These are phyloP conservation scores for Alternaria brassicicola DNA, from an alignment of 2,329 filamentous ascomycete species.

Conservation along the genomic window DNA sequence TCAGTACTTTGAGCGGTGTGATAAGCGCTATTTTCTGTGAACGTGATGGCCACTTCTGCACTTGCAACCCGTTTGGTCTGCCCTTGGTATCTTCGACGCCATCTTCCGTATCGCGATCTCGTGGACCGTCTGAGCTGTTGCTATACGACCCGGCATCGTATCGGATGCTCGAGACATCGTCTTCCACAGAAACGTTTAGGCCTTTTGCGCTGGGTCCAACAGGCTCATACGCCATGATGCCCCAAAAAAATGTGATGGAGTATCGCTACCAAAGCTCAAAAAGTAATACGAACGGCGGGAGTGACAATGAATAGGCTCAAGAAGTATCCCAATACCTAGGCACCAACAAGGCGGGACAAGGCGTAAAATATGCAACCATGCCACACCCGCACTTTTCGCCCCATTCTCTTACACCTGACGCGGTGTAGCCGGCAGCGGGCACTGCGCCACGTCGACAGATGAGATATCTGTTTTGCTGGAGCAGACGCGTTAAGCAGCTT, in stretches of 20 bases:
- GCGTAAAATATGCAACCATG: background rate
- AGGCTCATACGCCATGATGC: slow-evolving; percentile 6
- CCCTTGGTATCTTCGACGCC: background rate
- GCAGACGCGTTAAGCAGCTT: background rate
- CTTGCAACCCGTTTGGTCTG: background rate
- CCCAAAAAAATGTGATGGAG: too few relatives aligned
- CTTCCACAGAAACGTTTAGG: background rate
- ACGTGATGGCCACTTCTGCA: slow-evolving; percentile 21
- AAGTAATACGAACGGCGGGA: background rate
- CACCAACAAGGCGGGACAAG: background rate
- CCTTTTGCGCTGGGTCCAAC: background rate
- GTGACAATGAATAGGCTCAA: background rate
- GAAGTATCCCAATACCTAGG: background rate
- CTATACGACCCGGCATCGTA: slow-evolving; percentile 11
- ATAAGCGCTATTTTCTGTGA: slow-evolving; percentile 26
- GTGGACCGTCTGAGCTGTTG: slow-evolving; percentile 4
- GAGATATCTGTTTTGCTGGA: background rate
- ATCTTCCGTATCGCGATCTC: background rate
- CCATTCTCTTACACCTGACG: background rate
- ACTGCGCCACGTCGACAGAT: background rate
- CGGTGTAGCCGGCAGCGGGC: background rate
- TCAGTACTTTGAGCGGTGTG: slow-evolving; percentile 25
- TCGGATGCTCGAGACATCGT: slow-evolving; percentile 12
- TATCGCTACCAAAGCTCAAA: background rate
- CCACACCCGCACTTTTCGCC: background rate